Evolutionary conservation across 1,284 basidiomycete species (phyloP).

Genomic region (Cryptococcus amylolentus): DNA sequence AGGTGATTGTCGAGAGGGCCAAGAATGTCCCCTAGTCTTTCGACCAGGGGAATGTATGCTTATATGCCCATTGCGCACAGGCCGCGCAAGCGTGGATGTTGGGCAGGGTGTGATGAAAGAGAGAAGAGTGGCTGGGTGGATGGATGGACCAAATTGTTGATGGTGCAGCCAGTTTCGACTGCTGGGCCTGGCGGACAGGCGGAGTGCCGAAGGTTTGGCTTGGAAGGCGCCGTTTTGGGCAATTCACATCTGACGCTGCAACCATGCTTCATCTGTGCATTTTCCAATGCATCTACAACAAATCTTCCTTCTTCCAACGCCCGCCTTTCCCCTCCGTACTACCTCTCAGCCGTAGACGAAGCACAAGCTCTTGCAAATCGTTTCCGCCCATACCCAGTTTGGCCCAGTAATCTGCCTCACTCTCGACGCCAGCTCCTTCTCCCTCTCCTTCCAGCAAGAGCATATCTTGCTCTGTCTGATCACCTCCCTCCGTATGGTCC

Average conservation of each 20-base stretch:
- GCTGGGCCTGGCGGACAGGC: too few relatives aligned
- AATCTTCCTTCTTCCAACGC: background rate
- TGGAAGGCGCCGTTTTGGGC: too few relatives aligned
- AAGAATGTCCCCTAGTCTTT: background rate
- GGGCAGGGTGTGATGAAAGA: background rate
- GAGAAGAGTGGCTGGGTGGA: too few relatives aligned
- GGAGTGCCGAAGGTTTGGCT: too few relatives aligned
- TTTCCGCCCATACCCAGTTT: background rate
- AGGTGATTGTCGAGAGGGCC: background rate
- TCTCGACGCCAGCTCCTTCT: slow-evolving; percentile 9
- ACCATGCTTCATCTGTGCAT: too few relatives aligned
- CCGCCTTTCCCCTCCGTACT: background rate
- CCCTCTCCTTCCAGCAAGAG: slow-evolving; percentile 25
- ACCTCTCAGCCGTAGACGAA: slow-evolving; percentile 6
- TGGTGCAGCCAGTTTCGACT: too few relatives aligned
- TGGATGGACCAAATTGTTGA: too few relatives aligned
- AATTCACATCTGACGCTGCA: too few relatives aligned
- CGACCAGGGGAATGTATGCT: background rate
- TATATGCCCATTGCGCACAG: background rate
- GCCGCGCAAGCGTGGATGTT: background rate
- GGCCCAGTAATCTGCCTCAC: background rate
- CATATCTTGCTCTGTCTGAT: slow-evolving; percentile 24
- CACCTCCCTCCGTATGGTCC: slow-evolving; percentile 1
- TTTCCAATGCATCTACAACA: background rate
- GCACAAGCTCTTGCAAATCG: slow-evolving; percentile 12